Base-by-base conservation (phyloP, 345 rosid species). In the Arabidopsis arenosa region DNA sequence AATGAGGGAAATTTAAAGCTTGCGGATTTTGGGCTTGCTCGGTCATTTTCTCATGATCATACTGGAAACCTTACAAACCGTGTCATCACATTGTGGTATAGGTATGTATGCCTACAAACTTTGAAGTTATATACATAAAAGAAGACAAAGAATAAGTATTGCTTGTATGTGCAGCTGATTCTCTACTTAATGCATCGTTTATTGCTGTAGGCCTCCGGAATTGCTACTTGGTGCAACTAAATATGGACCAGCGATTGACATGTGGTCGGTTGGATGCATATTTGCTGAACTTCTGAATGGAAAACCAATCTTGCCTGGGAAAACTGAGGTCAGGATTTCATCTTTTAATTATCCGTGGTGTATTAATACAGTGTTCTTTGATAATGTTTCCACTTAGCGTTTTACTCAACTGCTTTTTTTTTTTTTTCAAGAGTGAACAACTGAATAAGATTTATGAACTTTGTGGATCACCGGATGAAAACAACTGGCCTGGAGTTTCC, bases 201-300 rank as follows among this genome's bases (percentile, higher is more conserved):
- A 47, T 66, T 72, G 36, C 7, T 28, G 32, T 82, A 94, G 99
- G 82, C 99, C 99, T 35, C 98, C 98, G 3, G 98, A 94, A 65
- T 86, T 94, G 83, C 86, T 94, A 55, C 97, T 94, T 76, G 98
- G 98, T 70, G 84, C 97, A 66, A 92, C 97, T 17, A 90, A 90
- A 75, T 94, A 94, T 72, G 95, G 97, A 63, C 97, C 98, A 65
- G 95, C 97, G 39, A 95, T 92, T 79, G 97, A 92, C 74, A 92
- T 92, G 92, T 92, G 97, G 97, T 92, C 98, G 5, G 98, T 92
- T 62, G 97, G 97, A 64, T 94, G 98, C 66, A 90, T 94, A 63
- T 88, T 94, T 86, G 98, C 98, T 14, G 98, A 94, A 80, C 92
- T 94, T 58, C 74, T 94, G 70, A 87, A 88, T 47, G 97, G 96